A percentile compares a stretch with the other conserved stretches of the same genome.
These are phyloP conservation scores for Mimosa pudica DNA, from an alignment of 306 rosid species.

Conservation along the genomic window DNA sequence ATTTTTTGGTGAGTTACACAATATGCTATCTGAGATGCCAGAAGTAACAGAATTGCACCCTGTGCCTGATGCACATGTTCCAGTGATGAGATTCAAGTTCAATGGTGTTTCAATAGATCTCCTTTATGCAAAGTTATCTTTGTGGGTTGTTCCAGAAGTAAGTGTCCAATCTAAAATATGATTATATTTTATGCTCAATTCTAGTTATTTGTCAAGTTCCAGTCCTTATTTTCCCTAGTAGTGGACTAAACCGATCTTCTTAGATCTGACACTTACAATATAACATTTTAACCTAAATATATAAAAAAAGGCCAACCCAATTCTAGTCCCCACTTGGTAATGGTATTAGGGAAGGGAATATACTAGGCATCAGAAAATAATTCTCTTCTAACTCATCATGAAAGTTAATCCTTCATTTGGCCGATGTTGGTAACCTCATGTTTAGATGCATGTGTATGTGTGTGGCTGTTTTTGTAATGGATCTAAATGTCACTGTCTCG, in stretches of 20 bases:
- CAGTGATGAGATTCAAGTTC: constrained; percentile 80
- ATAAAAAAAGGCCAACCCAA: background rate
- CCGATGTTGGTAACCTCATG: background rate
- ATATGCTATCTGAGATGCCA: constrained; percentile 81
- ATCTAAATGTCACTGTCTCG: background rate
- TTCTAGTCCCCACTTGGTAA: no score
- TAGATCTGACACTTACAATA: background rate
- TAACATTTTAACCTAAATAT: background rate
- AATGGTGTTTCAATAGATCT: constrained; percentile 87
- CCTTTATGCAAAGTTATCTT: constrained; percentile 84
- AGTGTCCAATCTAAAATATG: constrained; percentile 36
- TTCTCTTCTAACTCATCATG: background rate
- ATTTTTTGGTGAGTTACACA: constrained; percentile 88
- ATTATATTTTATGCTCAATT: constrained; percentile 5
- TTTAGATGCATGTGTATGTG: background rate
- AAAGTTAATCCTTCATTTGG: background rate
- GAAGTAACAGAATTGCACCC: constrained; percentile 94
- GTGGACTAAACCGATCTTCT: constrained; percentile 2
- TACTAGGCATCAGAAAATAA: background rate
- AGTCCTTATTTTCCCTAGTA: background rate
- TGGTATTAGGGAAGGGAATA: no score
- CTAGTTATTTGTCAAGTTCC: background rate
- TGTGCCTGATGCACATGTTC: constrained; percentile 97
- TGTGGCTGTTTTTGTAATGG: background rate
- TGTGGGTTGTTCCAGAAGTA: constrained; percentile 96